Conservation (phyloP, 257 asterid species). For the Nicotiana tabacum region DNA sequence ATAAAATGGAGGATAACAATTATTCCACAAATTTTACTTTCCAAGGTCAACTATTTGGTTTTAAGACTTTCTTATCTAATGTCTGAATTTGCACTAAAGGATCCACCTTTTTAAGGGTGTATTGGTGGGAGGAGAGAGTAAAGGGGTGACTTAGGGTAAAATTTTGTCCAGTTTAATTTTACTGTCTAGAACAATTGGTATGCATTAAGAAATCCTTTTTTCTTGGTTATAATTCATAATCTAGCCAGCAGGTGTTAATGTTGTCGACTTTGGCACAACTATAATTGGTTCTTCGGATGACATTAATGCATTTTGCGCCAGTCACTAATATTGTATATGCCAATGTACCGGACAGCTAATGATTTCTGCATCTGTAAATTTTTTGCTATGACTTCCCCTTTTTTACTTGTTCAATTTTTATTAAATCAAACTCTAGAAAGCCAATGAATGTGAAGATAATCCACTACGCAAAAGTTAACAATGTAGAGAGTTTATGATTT, state of each 20-base stretch:
- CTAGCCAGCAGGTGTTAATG: background rate
- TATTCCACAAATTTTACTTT: background rate
- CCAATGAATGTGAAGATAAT: background rate
- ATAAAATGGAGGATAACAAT: background rate
- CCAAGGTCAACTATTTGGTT: background rate
- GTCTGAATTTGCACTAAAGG: background rate
- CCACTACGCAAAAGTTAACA: background rate
- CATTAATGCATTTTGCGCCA: no score
- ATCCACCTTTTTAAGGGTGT: background rate
- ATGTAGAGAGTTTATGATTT: background rate
- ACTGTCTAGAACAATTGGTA: background rate
- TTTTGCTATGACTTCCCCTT: background rate
- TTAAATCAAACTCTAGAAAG: background rate
- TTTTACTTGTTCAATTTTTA: background rate
- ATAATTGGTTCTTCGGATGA: no score
- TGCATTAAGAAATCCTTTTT: background rate
- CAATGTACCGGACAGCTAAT: background rate
- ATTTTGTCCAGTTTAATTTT: background rate
- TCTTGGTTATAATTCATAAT: background rate
- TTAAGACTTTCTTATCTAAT: background rate
- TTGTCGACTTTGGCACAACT: no score
- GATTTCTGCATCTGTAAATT: background rate
- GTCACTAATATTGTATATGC: background rate
- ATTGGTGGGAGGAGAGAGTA: background rate
- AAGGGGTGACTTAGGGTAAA: background rate